phyloP scores from a whole-genome alignment of 495 filamentous ascomycete species.

The Aspergillus avenaceus region DNA sequence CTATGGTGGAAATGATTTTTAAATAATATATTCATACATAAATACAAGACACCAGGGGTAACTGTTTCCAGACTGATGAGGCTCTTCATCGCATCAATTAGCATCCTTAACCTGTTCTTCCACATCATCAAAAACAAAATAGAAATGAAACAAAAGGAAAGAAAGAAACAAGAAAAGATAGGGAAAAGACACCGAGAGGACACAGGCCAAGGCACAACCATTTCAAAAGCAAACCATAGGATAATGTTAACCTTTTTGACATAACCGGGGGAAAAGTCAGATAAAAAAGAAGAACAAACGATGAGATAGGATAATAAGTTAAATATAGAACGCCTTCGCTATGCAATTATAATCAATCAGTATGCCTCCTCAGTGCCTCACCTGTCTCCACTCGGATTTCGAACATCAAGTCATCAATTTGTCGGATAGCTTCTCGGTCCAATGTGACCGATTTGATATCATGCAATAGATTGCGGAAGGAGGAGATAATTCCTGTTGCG shows the following conservation, averaged over 20 bases:
- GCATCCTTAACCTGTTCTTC: background rate
- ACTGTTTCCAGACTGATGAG: background rate
- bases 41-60: background rate
- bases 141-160: background rate
- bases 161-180: background rate
- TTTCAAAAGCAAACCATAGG: too few species aligned
- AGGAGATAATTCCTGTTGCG: slow-evolving; percentile 35
- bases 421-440: slow-evolving; percentile 47
- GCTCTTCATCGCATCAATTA: background rate
- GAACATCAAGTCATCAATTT: slow-evolving; percentile 65
- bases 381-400: slow-evolving; percentile 62
- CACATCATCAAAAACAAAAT: background rate
- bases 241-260: background rate
- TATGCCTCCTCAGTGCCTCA: slow-evolving; percentile 52
- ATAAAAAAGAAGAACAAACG: slow-evolving; percentile 2
- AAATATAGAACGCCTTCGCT: slow-evolving; percentile 39
- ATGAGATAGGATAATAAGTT: slow-evolving; percentile 12
- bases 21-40: background rate
- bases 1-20: too few species aligned
- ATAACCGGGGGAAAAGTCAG: background rate
- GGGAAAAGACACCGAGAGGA: background rate
- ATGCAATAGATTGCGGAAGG: slow-evolving; percentile 47
- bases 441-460: slow-evolving; percentile 48
- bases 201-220: too few species aligned
- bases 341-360: slow-evolving; percentile 29